Evolutionary conservation across 306 rosid genomes (phyloP).

Genomic region (Delonix regia): DNA sequence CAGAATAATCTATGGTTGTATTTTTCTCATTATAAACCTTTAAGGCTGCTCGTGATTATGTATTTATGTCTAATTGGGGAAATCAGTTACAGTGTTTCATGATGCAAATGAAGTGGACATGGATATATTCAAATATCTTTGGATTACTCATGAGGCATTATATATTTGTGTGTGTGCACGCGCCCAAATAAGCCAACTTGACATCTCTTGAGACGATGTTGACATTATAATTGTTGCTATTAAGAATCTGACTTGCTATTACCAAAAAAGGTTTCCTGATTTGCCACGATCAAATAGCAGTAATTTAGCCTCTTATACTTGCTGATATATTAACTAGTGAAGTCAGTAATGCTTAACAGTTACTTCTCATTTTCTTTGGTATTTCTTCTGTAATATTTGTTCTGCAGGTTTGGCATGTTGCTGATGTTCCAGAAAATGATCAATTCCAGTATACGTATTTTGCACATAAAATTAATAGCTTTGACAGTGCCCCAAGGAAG

Average conservation of each 20-base stretch:
- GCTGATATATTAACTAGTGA: constrained; percentile 25
- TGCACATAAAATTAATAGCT: constrained; percentile 91
- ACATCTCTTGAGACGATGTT: not conserved
- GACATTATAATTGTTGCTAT: constrained; percentile 17
- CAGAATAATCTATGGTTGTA: not conserved
- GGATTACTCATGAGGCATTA: not conserved
- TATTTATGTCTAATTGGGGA: constrained; percentile 15
- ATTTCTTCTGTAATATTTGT: constrained; percentile 28
- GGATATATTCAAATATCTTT: constrained; percentile 18
- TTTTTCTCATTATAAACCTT: constrained; percentile 18
- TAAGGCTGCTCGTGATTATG: constrained; percentile 15
- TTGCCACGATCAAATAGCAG: not conserved
- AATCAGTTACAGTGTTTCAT: constrained; percentile 20
- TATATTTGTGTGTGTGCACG: not conserved
- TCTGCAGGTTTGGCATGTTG: constrained; percentile 88
- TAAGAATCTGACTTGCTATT: not conserved
- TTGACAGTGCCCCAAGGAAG: constrained; percentile 74
- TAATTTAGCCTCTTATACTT: not conserved
- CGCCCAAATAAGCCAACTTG: not conserved
- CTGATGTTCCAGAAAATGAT: constrained; percentile 73
- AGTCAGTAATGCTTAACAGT: not conserved
- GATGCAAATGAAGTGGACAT: constrained; percentile 20
- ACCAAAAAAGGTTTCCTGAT: not conserved
- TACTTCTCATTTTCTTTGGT: constrained; percentile 16
- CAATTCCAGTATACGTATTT: constrained; percentile 84